Conservation (phyloP, 2,329 filamentous ascomycete genomes). For the Pochonia chlamydosporia region DNA sequence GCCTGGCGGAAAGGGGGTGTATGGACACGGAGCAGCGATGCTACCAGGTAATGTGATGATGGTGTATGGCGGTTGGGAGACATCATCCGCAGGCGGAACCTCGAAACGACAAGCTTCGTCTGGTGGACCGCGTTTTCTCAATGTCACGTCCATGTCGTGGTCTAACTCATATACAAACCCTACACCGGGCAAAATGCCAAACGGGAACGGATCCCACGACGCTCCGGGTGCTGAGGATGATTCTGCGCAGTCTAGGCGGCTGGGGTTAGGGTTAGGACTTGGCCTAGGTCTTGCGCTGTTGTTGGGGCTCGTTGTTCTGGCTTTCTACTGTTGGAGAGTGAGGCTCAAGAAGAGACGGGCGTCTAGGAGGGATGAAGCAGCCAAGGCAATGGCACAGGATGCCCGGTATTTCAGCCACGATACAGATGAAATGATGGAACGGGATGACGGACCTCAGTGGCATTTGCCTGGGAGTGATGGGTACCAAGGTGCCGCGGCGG, state of each 20-base stretch:
- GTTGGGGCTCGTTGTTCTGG: constrained; percentile 34
- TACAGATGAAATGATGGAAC: constrained; percentile 42
- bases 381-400: constrained; percentile 45
- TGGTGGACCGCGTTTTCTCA: constrained; percentile 40
- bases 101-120: constrained; percentile 26
- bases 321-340: constrained; percentile 46
- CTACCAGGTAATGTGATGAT: constrained; percentile 65
- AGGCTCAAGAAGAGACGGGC: constrained; percentile 28
- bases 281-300: constrained; percentile 48
- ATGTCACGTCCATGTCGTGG: constrained; percentile 54
- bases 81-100: constrained; percentile 24
- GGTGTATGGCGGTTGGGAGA: constrained; percentile 57
- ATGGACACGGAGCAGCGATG: constrained; percentile 58
- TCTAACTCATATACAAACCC: constrained; percentile 44
- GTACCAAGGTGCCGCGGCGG: constrained; percentile 17
- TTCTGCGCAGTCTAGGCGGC: constrained; percentile 17
- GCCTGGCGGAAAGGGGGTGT: constrained; percentile 42
- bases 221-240: constrained; percentile 17
- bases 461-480: not conserved
- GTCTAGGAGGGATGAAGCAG: constrained; percentile 36
- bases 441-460: constrained; percentile 15
- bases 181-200: constrained; percentile 4
- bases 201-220: constrained; percentile 5
- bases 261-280: constrained; percentile 60
- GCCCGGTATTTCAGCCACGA: constrained; percentile 38